Percentiles rank a stretch among this genome's conserved stretches.
These are phyloP conservation scores for Lentinus tigrinus DNA, from an alignment of 768 basidiomycete species.

Conservation along the genomic window DNA sequence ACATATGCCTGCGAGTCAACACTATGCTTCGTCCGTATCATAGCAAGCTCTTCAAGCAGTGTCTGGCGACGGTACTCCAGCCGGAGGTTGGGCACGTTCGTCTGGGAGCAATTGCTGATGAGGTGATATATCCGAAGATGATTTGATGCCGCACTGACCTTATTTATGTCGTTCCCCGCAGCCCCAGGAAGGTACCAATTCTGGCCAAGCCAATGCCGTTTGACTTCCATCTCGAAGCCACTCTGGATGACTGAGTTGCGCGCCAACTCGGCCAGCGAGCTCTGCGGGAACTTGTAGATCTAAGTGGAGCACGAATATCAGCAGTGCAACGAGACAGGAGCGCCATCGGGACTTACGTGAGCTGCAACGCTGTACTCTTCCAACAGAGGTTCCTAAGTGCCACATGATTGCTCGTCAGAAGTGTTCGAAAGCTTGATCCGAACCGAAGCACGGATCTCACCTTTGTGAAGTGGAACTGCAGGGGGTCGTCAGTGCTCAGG, in stretches of 20 bases:
- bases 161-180: conserved; percentile 93
- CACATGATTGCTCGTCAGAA: not conserved
- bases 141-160: conserved; percentile 49
- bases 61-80: conserved; percentile 91
- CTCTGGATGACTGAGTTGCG: conserved; percentile 96
- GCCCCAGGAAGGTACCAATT: conserved; percentile 93
- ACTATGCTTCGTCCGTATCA: conserved; percentile 17
- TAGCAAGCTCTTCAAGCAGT: conserved; percentile 71
- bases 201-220: conserved; percentile 92
- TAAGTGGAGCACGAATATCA: conserved; percentile 31
- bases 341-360: conserved; percentile 56
- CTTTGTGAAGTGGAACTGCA: conserved; percentile 99
- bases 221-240: conserved; percentile 98
- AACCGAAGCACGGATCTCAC: no score
- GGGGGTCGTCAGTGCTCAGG: conserved; percentile 91
- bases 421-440: not conserved
- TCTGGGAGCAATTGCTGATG: conserved; percentile 44
- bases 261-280: conserved; percentile 94
- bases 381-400: conserved; percentile 77
- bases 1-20: conserved; percentile 14
- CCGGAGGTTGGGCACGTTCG: conserved; percentile 94
- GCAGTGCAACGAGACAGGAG: no score
- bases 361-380: conserved; percentile 99
- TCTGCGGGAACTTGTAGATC: conserved; percentile 97
- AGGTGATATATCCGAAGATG: not conserved